Evolutionary conservation across 371 early-diverging fungal species (phyloP).

Genomic region (Modicella reniformis): DNA sequence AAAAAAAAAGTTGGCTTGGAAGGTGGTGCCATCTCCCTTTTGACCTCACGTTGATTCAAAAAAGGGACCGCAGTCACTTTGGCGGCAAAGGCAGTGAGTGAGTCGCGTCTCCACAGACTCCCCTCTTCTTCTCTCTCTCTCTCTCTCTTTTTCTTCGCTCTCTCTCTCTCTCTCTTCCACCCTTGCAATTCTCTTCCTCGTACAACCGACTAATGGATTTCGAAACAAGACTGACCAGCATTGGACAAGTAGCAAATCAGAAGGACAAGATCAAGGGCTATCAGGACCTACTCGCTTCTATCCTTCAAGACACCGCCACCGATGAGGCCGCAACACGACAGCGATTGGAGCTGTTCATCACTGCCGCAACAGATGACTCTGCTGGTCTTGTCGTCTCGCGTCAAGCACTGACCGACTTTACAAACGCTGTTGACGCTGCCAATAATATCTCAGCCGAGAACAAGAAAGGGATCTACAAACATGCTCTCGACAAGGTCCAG

Average conservation of each 20-base stretch:
- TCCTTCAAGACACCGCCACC: conserved; percentile 23
- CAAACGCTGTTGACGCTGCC: conserved; percentile 52
- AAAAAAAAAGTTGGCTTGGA: neutral
- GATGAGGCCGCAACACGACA: conserved; percentile 21
- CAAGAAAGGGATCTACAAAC: conserved; percentile 64
- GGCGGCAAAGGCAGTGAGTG: neutral
- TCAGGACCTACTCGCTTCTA: conserved; percentile 49
- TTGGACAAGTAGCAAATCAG: conserved; percentile 49
- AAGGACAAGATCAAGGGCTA: conserved; percentile 56
- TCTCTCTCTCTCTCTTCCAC: neutral
- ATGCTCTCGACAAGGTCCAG: conserved; percentile 69
- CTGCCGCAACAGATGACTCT: conserved; percentile 75
- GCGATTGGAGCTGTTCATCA: conserved; percentile 59
- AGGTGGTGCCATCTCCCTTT: neutral
- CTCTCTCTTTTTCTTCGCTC: neutral
- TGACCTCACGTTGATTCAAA: neutral
- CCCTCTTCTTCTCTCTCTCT: neutral
- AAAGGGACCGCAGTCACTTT: conserved; percentile 5
- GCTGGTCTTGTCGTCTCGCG: conserved; percentile 81
- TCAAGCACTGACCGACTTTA: conserved; percentile 76
- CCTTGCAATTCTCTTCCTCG: neutral
- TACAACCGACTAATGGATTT: conserved; percentile 33
- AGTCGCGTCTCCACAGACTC: neutral
- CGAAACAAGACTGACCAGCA: conserved; percentile 31
- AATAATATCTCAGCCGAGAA: conserved; percentile 47